Evolutionary conservation across 202 grass and related monocot species (phyloP).

Genomic region (Elaeis oleifera): DNA sequence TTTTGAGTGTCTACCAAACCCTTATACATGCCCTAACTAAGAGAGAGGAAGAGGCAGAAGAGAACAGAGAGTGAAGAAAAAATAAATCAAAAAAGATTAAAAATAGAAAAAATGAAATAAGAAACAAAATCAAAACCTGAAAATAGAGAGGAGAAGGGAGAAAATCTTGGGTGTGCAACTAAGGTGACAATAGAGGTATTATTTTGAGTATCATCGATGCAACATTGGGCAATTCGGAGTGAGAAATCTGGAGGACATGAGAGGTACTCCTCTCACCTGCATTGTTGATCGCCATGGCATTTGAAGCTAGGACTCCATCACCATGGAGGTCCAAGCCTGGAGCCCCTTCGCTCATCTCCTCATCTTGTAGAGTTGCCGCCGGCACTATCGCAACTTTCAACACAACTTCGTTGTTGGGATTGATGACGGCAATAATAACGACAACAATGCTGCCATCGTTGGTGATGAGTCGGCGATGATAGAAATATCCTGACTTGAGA

Average conservation of each 20-base stretch:
- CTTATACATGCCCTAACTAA: too few species aligned
- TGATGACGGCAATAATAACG: not conserved
- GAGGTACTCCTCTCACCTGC: conserved; percentile 56
- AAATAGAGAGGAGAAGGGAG: not conserved
- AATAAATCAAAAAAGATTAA: too few species aligned
- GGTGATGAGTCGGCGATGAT: conserved; percentile 14
- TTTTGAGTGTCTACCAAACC: too few species aligned
- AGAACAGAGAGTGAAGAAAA: too few species aligned
- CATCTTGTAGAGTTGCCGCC: conserved; percentile 40
- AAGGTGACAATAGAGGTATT: not conserved
- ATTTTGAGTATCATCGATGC: not conserved
- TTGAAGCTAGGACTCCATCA: conserved; percentile 52
- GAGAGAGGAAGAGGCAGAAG: too few species aligned
- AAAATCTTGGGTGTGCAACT: not conserved
- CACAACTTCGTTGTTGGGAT: conserved; percentile 37
- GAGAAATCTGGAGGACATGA: conserved; percentile 72
- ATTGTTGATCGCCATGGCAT: conserved; percentile 58
- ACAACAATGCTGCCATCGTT: not conserved
- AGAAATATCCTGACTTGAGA: conserved; percentile 44
- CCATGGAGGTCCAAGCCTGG: conserved; percentile 48
- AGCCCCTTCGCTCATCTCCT: conserved; percentile 17
- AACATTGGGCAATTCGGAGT: conserved; percentile 8
- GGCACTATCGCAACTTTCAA: conserved; percentile 36
- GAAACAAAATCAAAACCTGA: too few species aligned
- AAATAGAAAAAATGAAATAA: too few species aligned